These are phyloP conservation scores for Leptoxyphium fumago DNA, from an alignment of 2,329 filamentous ascomycete genomes.

Conservation along the genomic window DNA sequence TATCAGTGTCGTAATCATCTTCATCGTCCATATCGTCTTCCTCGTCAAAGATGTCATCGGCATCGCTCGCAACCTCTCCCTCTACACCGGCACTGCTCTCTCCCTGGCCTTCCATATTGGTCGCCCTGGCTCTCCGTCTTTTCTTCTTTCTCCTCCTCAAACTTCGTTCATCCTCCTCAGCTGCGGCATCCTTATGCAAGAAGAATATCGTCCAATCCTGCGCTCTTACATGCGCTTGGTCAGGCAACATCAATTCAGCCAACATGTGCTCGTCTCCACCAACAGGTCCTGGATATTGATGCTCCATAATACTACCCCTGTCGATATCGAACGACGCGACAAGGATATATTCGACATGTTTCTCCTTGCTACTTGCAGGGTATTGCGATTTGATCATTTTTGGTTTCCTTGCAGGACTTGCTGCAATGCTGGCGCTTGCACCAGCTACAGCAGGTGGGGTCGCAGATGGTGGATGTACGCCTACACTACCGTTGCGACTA, in stretches of 20 bases:
- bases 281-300: slow-evolving; percentile 89
- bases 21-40: slow-evolving; percentile 35
- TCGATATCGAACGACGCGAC: slow-evolving; percentile 97
- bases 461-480: not conserved
- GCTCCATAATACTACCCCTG: slow-evolving; percentile 91
- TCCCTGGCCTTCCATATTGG: slow-evolving; percentile 28
- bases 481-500: not conserved
- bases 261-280: slow-evolving; percentile 97
- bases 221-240: slow-evolving; percentile 85
- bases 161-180: slow-evolving; percentile 53
- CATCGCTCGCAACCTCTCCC: slow-evolving; percentile 23
- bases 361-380: slow-evolving; percentile 41
- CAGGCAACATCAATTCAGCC: slow-evolving; percentile 93
- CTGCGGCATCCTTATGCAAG: slow-evolving; percentile 82
- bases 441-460: not conserved
- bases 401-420: slow-evolving; percentile 1
- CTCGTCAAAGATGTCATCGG: slow-evolving; percentile 34
- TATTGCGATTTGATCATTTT: slow-evolving; percentile 32
- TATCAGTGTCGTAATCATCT: slow-evolving; percentile 25
- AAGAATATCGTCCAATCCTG: slow-evolving; percentile 99
- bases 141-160: slow-evolving; percentile 29
- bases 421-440: not conserved
- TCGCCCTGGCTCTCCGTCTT: slow-evolving; percentile 5
- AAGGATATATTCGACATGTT: slow-evolving; percentile 97
- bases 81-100: slow-evolving; percentile 17